These are phyloP conservation scores for Carallia brachiata DNA, from an alignment of 345 rosid species.

Conservation along the genomic window DNA sequence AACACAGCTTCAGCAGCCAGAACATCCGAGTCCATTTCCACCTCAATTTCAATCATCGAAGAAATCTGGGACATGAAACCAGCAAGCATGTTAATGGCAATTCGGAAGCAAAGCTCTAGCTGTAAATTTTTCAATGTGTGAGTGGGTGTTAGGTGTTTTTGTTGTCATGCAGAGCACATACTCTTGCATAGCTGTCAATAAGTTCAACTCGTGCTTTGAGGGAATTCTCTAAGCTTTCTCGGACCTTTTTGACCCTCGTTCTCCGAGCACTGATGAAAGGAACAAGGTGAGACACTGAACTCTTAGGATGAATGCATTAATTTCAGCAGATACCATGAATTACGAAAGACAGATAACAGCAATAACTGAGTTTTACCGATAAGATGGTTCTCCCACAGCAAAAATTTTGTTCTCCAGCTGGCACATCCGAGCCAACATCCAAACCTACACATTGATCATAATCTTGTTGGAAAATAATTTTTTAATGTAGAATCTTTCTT, in stretches of 20 bases:
- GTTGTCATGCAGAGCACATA: slow-evolving; percentile 28
- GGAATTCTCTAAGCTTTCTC: slow-evolving; percentile 74
- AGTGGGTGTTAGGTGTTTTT: background rate
- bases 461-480: background rate
- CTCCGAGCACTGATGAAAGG: slow-evolving; percentile 59
- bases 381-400: slow-evolving; percentile 91
- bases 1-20: slow-evolving; percentile 89
- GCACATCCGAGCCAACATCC: slow-evolving; percentile 97
- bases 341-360: slow-evolving; percentile 1
- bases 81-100: background rate
- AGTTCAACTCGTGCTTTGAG: slow-evolving; percentile 78
- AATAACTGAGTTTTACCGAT: slow-evolving; percentile 54
- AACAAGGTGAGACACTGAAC: background rate
- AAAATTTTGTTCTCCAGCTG: slow-evolving; percentile 96
- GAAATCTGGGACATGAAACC: slow-evolving; percentile 54
- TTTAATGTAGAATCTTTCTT: no score
- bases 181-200: slow-evolving; percentile 90
- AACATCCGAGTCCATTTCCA: slow-evolving; percentile 91
- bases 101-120: background rate
- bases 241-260: slow-evolving; percentile 72
- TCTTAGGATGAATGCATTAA: background rate
- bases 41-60: slow-evolving; percentile 97
- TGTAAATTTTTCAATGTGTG: background rate
- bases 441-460: slow-evolving; percentile 49
- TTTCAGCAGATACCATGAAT: background rate